A percentile compares a stretch with the other conserved stretches of the same genome.
Conservation (phyloP, 768 basidiomycete species). For the Leccinum rimulosum region DNA sequence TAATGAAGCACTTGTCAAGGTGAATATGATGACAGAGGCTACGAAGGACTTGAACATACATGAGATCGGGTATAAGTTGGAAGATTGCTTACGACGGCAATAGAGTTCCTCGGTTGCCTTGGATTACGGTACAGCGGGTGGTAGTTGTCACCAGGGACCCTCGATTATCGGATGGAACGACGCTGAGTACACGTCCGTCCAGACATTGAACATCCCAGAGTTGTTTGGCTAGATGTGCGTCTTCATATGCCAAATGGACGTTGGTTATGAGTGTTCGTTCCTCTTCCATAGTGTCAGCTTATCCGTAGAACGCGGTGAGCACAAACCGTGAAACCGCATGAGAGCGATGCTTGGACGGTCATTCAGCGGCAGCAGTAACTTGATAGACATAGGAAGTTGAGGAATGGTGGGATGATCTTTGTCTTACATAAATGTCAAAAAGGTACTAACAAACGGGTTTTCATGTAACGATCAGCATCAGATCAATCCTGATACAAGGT, state of each 20-base stretch:
- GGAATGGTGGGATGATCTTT: no score
- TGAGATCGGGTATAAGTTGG: constrained; percentile 12
- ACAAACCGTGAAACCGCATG: neutral
- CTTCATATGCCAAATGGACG: constrained; percentile 32
- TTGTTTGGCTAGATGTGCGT: constrained; percentile 22
- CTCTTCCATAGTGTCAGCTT: neutral
- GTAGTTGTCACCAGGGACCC: neutral
- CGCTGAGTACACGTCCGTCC: constrained; percentile 25
- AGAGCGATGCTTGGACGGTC: neutral
- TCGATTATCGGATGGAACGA: constrained; percentile 18
- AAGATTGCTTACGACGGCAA: constrained; percentile 31
- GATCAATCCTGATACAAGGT: no score
- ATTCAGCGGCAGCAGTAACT: neutral
- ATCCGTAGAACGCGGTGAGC: neutral
- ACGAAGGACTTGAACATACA: constrained; percentile 1
- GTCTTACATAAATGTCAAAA: no score
- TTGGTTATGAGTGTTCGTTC: constrained; percentile 21
- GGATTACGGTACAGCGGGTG: constrained; percentile 5
- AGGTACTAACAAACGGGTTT: no score
- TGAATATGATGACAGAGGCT: constrained; percentile 64
- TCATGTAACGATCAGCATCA: no score
- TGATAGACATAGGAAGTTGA: neutral
- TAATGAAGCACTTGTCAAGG: constrained; percentile 67
- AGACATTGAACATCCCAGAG: constrained; percentile 35
- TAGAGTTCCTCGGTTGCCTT: constrained; percentile 30